Evolutionary conservation across 208 protist species (phyloP).

Genomic region (Entamoeba histolytica): DNA sequence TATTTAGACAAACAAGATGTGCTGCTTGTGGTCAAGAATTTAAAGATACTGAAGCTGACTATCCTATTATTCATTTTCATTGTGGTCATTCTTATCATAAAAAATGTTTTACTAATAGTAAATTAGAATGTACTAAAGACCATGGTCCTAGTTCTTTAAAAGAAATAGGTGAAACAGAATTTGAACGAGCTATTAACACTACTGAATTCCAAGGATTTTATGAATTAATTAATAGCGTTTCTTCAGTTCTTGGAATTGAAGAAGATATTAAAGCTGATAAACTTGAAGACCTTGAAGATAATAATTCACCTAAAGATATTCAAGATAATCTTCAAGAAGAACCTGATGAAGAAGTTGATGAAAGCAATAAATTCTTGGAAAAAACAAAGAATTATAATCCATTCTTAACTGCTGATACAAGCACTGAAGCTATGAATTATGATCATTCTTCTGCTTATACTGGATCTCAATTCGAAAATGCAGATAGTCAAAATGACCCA

Average conservation of each 20-base stretch:
- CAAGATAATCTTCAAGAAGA: neutral
- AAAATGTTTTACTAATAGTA: neutral
- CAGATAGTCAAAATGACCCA: neutral
- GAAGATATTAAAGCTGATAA: neutral
- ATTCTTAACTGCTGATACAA: neutral
- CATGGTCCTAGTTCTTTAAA: neutral
- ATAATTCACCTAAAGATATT: neutral
- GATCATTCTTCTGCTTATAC: neutral
- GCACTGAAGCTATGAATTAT: neutral
- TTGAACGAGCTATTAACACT: neutral
- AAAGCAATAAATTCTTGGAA: neutral
- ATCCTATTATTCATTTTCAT: neutral
- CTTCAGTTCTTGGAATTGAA: neutral
- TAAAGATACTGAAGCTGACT: neutral
- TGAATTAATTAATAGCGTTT: neutral
- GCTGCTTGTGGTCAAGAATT: neutral
- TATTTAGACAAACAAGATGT: neutral
- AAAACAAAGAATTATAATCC: neutral
- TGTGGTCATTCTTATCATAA: neutral
- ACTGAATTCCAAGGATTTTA: neutral
- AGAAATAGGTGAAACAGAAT: neutral
- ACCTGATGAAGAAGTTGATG: neutral
- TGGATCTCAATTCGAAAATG: neutral
- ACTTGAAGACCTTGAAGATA: neutral
- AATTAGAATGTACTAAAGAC: neutral